These are phyloP conservation scores for Haematococcus lacustris DNA, from an alignment of 139 green algal species.

Conservation along the genomic window DNA sequence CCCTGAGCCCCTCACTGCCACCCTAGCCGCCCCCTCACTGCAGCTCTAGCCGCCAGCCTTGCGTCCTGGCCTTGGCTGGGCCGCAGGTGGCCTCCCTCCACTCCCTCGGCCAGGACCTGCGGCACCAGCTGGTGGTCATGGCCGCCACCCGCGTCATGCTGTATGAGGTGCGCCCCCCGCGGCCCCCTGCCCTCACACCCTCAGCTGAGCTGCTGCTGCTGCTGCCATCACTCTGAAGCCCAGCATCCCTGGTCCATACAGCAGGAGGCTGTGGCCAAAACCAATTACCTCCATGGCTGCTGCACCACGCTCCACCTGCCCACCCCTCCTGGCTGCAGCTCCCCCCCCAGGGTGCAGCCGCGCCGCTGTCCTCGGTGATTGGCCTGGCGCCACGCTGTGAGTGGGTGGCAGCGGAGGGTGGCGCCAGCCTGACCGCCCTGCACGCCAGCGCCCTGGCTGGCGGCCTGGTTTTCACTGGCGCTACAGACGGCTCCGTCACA, in stretches of 20 bases:
- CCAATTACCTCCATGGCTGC: too few relatives aligned
- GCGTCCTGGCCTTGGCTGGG: too few relatives aligned
- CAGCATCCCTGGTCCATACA: too few relatives aligned
- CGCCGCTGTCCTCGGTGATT: background rate
- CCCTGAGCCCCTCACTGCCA: too few relatives aligned
- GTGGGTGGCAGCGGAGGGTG: constrained; percentile 43
- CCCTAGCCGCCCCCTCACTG: too few relatives aligned
- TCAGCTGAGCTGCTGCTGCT: too few relatives aligned
- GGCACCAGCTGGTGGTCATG: constrained; percentile 25
- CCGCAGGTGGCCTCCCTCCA: constrained; percentile 49
- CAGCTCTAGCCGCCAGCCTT: too few relatives aligned
- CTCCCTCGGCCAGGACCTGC: constrained; percentile 41
- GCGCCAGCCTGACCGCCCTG: constrained; percentile 36
- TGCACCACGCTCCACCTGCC: too few relatives aligned
- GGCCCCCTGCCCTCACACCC: too few relatives aligned
- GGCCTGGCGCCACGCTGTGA: constrained; percentile 20
- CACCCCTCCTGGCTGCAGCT: too few relatives aligned
- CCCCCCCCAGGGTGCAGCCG: background rate
- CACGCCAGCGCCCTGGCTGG: constrained; percentile 8
- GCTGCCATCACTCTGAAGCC: too few relatives aligned
- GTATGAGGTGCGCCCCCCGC: constrained; percentile 18
- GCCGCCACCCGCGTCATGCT: constrained; percentile 27
- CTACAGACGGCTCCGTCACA: constrained; percentile 26
- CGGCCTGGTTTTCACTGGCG: constrained; percentile 41
- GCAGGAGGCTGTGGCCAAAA: too few relatives aligned